Evolutionary conservation across 192 early-diverging fungal species (phyloP), one percentile per base, ranked within the genome.

Genomic region (Dimargaris verticillata): DNA sequence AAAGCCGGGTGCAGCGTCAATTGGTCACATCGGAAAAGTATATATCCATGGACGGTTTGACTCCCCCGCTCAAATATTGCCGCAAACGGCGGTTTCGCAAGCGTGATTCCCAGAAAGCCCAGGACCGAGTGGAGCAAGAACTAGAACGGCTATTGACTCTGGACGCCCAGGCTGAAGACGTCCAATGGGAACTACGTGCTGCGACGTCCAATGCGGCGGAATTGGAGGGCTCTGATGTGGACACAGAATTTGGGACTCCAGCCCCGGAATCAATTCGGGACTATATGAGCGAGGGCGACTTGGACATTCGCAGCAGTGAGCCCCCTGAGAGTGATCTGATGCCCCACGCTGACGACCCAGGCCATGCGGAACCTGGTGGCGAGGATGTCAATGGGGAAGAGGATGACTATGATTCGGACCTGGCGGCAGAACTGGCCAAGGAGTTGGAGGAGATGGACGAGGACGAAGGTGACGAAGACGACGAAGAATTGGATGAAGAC

Each of bases 61-160:
- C 88, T 15, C 76, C 84, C 9, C 86, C 88, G 10, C 53, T 93
- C 53, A 81, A 81, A 61, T 76, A 86, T 61, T 81, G 82, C 2
- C 74, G 88, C n/a, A 86, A 83, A 51, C 64, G 84, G 47, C 70
- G 90, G 62, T 93, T 93, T 63, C 63, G 90, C 62, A 88, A 89
- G 66, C 76, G 89, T 28, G 74, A 89, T 18, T 83, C 82, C 0
- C 88, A 88, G 72, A 73, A 79, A 62, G 83, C 83, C 67, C 83
- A 87, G 53, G 90, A 91, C 66, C 80, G 83, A 38, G 86, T 92
- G 0, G 90, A 92, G 52, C 68, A 73, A 29, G 90, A 92, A 64
- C 86, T 92, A 6, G 88, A 91, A 44, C 70, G 88, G 53, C 68
- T 92, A 45, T 72, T 91, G 11, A 66, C 83, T 53, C 80, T 80